phyloP scores from a whole-genome alignment of 257 asterid genomes.

The Lantana camara region DNA sequence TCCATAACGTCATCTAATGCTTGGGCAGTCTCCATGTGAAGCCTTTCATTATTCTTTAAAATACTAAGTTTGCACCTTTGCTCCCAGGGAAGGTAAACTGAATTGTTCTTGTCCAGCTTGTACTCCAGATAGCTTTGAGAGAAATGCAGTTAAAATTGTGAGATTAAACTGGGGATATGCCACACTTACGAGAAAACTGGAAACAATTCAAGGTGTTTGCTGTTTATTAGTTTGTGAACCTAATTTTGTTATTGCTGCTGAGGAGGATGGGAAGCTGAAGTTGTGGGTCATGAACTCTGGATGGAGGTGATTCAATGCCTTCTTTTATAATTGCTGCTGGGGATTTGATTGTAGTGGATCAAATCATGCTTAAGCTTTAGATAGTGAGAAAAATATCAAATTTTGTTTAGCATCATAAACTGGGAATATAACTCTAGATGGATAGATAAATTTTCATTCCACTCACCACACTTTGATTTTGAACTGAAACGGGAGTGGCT shows the following conservation, averaged over 20 bases:
- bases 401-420: too few species aligned
- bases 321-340: conserved; percentile 11
- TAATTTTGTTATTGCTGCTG: conserved; percentile 77
- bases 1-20: conserved; percentile 19
- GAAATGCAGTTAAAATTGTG: conserved; percentile 76
- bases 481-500: background rate
- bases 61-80: conserved; percentile 28
- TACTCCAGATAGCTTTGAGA: conserved; percentile 52
- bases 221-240: conserved; percentile 83
- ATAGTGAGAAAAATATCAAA: conserved; percentile 21
- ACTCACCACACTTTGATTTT: background rate
- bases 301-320: conserved; percentile 74
- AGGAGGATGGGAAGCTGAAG: conserved; percentile 77
- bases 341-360: conserved; percentile 4
- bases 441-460: background rate
- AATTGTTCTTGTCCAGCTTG: conserved; percentile 72
- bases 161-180: conserved; percentile 65
- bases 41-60: conserved; percentile 24
- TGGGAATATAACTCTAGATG: background rate
- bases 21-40: conserved; percentile 18
- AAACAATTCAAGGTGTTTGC: conserved; percentile 51
- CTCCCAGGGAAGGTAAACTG: conserved; percentile 65
- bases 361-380: conserved; percentile 20
- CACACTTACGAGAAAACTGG: conserved; percentile 60
- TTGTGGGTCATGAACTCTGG: conserved; percentile 83